phyloP scores from a whole-genome alignment of 768 basidiomycete species.

The Kwoniella mangroviensis region DNA sequence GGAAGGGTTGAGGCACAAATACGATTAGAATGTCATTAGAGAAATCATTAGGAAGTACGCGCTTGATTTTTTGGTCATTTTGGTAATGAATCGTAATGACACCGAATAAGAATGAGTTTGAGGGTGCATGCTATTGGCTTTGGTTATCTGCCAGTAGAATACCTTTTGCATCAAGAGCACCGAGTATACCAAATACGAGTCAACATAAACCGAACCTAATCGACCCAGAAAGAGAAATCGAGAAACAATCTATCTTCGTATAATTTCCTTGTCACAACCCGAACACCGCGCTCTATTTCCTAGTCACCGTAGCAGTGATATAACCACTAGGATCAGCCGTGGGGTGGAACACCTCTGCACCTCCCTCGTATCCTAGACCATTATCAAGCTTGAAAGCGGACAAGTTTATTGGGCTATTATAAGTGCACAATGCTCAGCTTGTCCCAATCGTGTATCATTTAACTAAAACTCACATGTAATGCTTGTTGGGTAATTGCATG shows the following conservation, averaged over 20 bases:
- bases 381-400: constrained; percentile 59
- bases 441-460: neutral
- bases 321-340: constrained; percentile 71
- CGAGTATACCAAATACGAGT: neutral
- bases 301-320: constrained; percentile 58
- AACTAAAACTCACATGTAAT: constrained; percentile 77
- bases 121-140: too few species aligned
- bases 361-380: constrained; percentile 59
- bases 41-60: too few species aligned
- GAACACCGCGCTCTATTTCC: constrained; percentile 29
- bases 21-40: too few species aligned
- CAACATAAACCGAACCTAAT: neutral
- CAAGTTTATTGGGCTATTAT: constrained; percentile 54
- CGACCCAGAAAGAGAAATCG: neutral
- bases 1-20: too few species aligned
- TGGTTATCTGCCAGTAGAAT: too few species aligned
- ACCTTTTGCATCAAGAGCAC: neutral
- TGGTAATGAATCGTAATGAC: too few species aligned
- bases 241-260: neutral
- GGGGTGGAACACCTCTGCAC: constrained; percentile 86
- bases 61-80: too few species aligned
- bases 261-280: too few species aligned
- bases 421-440: neutral
- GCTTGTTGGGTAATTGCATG: constrained; percentile 89
- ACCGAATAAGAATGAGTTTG: too few species aligned